These are phyloP conservation scores for Colletotrichum lupini DNA, from an alignment of 2,329 filamentous ascomycete genomes.

Conservation along the genomic window DNA sequence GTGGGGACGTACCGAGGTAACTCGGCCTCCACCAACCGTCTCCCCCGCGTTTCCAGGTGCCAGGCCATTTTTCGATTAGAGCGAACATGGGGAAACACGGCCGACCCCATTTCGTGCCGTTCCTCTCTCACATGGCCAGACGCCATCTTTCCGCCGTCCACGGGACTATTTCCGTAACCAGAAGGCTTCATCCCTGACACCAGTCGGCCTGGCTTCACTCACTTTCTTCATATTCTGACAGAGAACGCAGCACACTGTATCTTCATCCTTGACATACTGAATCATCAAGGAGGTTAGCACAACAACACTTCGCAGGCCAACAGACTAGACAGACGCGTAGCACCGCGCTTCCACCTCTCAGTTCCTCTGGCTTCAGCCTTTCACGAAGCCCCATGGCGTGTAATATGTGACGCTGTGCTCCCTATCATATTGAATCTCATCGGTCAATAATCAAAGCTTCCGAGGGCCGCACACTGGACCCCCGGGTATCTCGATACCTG, in stretches of 20 bases:
- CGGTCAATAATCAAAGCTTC: neutral
- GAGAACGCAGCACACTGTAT: neutral
- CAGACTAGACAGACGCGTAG: neutral
- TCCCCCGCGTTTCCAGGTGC: slow-evolving; percentile 32
- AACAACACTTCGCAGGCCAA: neutral
- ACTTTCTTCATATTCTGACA: neutral
- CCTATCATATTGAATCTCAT: neutral
- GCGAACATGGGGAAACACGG: slow-evolving; percentile 8
- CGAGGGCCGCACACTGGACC: neutral
- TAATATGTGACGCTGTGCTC: slow-evolving; percentile 16
- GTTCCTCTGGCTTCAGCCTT: neutral
- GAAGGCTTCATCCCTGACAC: slow-evolving; percentile 1
- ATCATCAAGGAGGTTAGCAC: neutral
- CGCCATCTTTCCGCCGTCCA: slow-evolving; percentile 22
- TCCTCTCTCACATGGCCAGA: slow-evolving; percentile 11
- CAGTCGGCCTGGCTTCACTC: neutral
- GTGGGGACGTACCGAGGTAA: slow-evolving; percentile 29
- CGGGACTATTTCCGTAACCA: slow-evolving; percentile 17
- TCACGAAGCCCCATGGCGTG: neutral
- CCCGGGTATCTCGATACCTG: slow-evolving; percentile 6
- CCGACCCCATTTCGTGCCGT: no score
- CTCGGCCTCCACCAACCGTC: slow-evolving; percentile 28
- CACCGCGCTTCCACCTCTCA: neutral
- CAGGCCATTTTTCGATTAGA: slow-evolving; percentile 23
- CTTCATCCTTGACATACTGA: neutral